Evolutionary conservation across 768 basidiomycete genomes (phyloP), one percentile per base, ranked within the genome.

Genomic region (Leccinum barrowsii): DNA sequence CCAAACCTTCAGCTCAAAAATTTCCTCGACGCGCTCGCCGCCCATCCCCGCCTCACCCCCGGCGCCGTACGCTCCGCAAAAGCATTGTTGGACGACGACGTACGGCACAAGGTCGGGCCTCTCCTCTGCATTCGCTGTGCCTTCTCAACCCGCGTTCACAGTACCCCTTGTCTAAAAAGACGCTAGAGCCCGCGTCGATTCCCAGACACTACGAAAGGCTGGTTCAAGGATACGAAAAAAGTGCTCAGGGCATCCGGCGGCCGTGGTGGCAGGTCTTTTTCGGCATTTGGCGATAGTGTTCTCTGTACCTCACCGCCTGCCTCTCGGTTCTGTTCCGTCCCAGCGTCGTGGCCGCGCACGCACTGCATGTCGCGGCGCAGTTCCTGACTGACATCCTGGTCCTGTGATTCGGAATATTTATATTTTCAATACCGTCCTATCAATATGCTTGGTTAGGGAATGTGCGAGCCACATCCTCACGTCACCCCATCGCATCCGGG

Each of bases 251-350:
- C n/a, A 87, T 90, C 47, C 81, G 81, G 34, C 77, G 90, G 55
- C 89, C 90, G 2, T 85, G 86, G 86, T 92, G 90, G 90, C 90
- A 92, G 70, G 74, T 87, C 46, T 89, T 92, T 71, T 86, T 92
- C 63, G 82, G 83, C 40, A 78, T 90, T 58, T 90, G 89, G 89
- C 64, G 59, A 60, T 73, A 60, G 34, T 44, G 12, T 47, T 24
- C 40, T n/a, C n/a, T 49, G 17, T 44, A 47, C 22, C 52, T 28
- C 44, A n/a, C 5, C 19, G 7, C 4, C 28, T n/a, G 19, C n/a
- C 26, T 5, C 6, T 54, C 28, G 28, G 37, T 30, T 42, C 13
- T 5, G n/a, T 28, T 47, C 46, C 48, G 7, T 22, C 22, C 37
- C 13, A 17, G 34, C 37, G 19, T 22, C 32, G 21, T 51, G 32